Evolutionary conservation across 2,329 filamentous ascomycete species (phyloP).

Genomic region (Verticillium nonalfalfae): DNA sequence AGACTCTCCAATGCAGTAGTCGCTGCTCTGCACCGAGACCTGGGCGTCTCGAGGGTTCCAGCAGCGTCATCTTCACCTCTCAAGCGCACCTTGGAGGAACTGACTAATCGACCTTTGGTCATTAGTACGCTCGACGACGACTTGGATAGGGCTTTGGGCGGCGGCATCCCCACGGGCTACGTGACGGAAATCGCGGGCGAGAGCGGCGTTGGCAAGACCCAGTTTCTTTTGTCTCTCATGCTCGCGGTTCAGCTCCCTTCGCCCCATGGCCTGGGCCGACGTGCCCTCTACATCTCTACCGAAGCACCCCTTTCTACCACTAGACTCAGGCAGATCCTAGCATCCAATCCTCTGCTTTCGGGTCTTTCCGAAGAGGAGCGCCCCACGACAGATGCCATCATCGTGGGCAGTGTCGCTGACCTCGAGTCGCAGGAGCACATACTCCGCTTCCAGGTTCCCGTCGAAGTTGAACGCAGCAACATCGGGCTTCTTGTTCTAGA

Average conservation of each 20-base stretch:
- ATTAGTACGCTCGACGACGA: conserved; percentile 76
- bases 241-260: conserved; percentile 76
- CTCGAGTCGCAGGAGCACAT: conserved; percentile 96
- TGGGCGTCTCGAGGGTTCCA: conserved; percentile 17
- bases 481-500: conserved; percentile 83
- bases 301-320: conserved; percentile 79
- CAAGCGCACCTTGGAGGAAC: conserved; percentile 5
- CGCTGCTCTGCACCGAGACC: conserved; percentile 58
- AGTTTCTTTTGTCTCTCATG: conserved; percentile 80
- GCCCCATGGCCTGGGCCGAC: conserved; percentile 62
- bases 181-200: conserved; percentile 89
- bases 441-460: conserved; percentile 83
- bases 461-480: conserved; percentile 68
- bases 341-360: conserved; percentile 55
- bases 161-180: conserved; percentile 74
- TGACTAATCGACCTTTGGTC: conserved; percentile 25
- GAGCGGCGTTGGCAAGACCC: conserved; percentile 91
- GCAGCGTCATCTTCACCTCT: conserved; percentile 2
- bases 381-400: conserved; percentile 68
- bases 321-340: conserved; percentile 74
- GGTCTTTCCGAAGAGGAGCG: conserved; percentile 16
- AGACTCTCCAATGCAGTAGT: conserved; percentile 64
- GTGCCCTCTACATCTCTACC: conserved; percentile 90
- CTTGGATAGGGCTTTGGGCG: conserved; percentile 65
- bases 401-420: conserved; percentile 79